A percentile compares a stretch with the other conserved stretches of the same genome.
phyloP scores from a whole-genome alignment of 2,329 filamentous ascomycete species.

The Cryphonectria radicalis region DNA sequence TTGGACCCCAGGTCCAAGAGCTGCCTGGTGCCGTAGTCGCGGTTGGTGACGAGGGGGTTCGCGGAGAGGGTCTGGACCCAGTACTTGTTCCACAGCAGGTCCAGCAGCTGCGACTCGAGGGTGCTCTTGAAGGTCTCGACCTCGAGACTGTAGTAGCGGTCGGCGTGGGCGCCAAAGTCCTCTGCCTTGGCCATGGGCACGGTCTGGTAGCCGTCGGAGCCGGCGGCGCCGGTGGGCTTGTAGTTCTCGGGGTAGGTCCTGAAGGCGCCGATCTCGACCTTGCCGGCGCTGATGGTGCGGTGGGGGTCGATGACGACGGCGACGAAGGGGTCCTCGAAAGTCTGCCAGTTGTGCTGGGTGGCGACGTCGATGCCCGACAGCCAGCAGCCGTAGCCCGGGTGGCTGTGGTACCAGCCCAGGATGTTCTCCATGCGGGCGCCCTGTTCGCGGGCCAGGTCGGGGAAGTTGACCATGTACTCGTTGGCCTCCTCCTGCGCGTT shows the following conservation, averaged over 20 bases:
- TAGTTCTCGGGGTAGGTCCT: slow-evolving; percentile 83
- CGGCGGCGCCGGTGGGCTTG: slow-evolving; percentile 48
- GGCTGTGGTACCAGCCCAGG: slow-evolving; percentile 97
- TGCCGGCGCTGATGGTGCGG: slow-evolving; percentile 89
- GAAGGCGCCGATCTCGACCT: slow-evolving; percentile 97
- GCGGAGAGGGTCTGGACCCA: slow-evolving; percentile 96
- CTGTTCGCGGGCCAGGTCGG: slow-evolving; percentile 75
- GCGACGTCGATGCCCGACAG: slow-evolving; percentile 92
- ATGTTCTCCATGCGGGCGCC: slow-evolving; percentile 79
- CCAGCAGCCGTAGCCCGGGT: slow-evolving; percentile 98
- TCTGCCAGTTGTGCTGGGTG: slow-evolving; percentile 85
- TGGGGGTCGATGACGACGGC: slow-evolving; percentile 97
- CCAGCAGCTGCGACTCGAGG: slow-evolving; percentile 83
- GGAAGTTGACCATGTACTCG: slow-evolving; percentile 92
- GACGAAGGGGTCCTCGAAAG: slow-evolving; percentile 86
- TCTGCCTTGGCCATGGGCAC: slow-evolving; percentile 93
- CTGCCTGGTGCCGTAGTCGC: slow-evolving; percentile 90
- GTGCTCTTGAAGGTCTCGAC: slow-evolving; percentile 95
- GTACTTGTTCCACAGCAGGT: slow-evolving; percentile 97
- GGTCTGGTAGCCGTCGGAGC: slow-evolving; percentile 66
- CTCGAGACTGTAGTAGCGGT: slow-evolving; percentile 87
- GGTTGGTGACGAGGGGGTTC: slow-evolving; percentile 86
- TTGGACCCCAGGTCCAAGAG: slow-evolving; percentile 87
- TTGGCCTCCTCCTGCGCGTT: slow-evolving; percentile 96
- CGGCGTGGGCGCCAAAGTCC: slow-evolving; percentile 92